These are phyloP conservation scores for Inonotus hispidus DNA, from an alignment of 1,284 basidiomycete genomes.

Conservation along the genomic window DNA sequence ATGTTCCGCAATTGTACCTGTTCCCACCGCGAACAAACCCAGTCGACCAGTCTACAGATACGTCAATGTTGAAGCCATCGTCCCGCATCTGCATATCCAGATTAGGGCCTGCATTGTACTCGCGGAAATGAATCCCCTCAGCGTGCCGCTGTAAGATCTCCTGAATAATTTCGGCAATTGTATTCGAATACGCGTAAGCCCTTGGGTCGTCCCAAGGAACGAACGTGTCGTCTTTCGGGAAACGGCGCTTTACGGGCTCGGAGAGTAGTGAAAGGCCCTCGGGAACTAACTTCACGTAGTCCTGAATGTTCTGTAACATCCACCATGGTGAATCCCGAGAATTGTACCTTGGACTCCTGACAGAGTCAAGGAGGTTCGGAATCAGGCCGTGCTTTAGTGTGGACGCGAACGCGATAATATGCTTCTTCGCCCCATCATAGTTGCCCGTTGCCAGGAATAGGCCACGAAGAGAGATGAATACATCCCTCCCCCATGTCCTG, in stretches of 20 bases:
- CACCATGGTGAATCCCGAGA: conserved; percentile 95
- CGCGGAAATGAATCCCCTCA: conserved; percentile 88
- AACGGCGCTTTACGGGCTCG: conserved; percentile 83
- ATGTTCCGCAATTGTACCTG: conserved; percentile 80
- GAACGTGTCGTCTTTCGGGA: conserved; percentile 92
- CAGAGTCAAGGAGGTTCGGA: conserved; percentile 88
- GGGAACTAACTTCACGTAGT: conserved; percentile 83
- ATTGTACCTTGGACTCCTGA: conserved; percentile 84
- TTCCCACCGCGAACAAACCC: conserved; percentile 91
- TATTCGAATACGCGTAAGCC: conserved; percentile 78
- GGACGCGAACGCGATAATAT: conserved; percentile 87
- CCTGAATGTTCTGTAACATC: conserved; percentile 98
- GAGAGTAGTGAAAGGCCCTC: conserved; percentile 79
- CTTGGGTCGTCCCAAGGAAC: conserved; percentile 84
- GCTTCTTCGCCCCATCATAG: conserved; percentile 76
- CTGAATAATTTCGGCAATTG: conserved; percentile 90
- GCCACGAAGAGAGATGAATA: conserved; percentile 90
- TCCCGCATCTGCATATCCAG: conserved; percentile 95
- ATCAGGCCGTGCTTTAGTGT: conserved; percentile 87
- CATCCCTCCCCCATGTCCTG: conserved; percentile 94
- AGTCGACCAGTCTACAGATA: conserved; percentile 91
- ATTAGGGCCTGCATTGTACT: conserved; percentile 94
- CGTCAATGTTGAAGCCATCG: conserved; percentile 90
- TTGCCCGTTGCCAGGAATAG: conserved; percentile 91
- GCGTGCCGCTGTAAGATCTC: conserved; percentile 96